Conservation (phyloP, 805 yeast species). For the Yarrowia alimentaria region DNA sequence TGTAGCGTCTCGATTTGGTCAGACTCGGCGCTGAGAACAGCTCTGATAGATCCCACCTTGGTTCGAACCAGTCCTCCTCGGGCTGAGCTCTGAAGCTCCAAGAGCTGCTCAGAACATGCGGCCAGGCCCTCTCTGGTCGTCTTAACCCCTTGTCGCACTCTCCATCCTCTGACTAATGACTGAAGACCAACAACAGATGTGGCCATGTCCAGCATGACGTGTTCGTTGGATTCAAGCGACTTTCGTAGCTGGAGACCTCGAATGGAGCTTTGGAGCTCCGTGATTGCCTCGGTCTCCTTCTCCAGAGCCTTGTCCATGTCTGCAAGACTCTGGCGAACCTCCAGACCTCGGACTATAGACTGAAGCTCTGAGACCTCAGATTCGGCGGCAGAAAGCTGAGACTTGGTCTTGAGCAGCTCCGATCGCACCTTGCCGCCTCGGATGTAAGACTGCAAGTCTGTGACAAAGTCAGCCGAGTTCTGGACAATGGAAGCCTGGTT, state of each 20-base stretch:
- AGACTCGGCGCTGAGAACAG: not conserved
- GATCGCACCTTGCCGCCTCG: conserved; percentile 47
- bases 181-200: conserved; percentile 49
- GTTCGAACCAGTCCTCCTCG: conserved; percentile 7
- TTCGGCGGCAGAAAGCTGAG: conserved; percentile 48
- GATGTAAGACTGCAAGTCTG: conserved; percentile 37
- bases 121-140: not conserved
- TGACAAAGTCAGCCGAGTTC: conserved; percentile 19
- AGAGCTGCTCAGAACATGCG: not conserved
- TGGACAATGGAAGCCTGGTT: not conserved
- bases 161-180: conserved; percentile 52
- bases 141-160: conserved; percentile 29
- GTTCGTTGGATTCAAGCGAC: not conserved
- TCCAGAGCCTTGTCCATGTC: not conserved
- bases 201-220: conserved; percentile 25
- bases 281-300: not conserved
- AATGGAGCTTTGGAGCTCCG: not conserved
- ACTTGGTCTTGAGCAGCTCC: conserved; percentile 34
- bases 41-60: not conserved
- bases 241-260: conserved; percentile 11
- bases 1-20: not conserved
- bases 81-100: conserved; percentile 15
- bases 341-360: conserved; percentile 51
- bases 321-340: conserved; percentile 42
- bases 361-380: conserved; percentile 51